Evolutionary conservation across 73 alveolate species (phyloP).

Genomic region (Loxodes magnus): DNA sequence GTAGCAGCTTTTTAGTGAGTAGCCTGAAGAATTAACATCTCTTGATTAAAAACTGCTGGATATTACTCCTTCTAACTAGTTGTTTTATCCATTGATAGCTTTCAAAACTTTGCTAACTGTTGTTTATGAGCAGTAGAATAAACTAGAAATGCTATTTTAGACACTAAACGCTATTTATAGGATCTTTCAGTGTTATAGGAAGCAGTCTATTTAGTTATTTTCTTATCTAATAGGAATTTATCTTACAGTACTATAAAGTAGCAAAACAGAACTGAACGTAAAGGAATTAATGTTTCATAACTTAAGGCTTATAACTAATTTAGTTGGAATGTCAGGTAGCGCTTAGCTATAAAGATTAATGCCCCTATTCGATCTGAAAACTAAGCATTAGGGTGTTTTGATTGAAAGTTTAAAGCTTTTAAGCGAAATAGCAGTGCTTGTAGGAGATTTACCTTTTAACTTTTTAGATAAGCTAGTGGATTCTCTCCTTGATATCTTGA

Average conservation of each 20-base stretch:
- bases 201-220: constrained; percentile 1
- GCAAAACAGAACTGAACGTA: too few relatives aligned
- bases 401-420: constrained; percentile 4
- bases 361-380: constrained; percentile 12
- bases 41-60: constrained; percentile 17
- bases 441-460: constrained; percentile 12
- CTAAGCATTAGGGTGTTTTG: constrained; percentile 2
- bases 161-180: constrained; percentile 16
- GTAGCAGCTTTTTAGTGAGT: constrained; percentile 9
- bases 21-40: constrained; percentile 22
- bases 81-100: constrained; percentile 4
- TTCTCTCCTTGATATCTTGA: constrained; percentile 7
- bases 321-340: constrained; percentile 8
- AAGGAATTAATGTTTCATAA: too few relatives aligned
- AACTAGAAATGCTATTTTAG: background rate
- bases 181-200: constrained; percentile 13
- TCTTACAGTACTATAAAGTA: too few relatives aligned
- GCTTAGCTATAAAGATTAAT: constrained; percentile 13
- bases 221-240: constrained; percentile 2
- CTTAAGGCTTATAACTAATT: too few relatives aligned
- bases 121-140: background rate
- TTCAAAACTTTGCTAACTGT: constrained; percentile 1
- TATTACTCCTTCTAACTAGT: constrained; percentile 5
- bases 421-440: constrained; percentile 1
- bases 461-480: background rate